Base-by-base conservation (phyloP, 2,329 filamentous ascomycete species). In the Microsporum ferrugineum region DNA sequence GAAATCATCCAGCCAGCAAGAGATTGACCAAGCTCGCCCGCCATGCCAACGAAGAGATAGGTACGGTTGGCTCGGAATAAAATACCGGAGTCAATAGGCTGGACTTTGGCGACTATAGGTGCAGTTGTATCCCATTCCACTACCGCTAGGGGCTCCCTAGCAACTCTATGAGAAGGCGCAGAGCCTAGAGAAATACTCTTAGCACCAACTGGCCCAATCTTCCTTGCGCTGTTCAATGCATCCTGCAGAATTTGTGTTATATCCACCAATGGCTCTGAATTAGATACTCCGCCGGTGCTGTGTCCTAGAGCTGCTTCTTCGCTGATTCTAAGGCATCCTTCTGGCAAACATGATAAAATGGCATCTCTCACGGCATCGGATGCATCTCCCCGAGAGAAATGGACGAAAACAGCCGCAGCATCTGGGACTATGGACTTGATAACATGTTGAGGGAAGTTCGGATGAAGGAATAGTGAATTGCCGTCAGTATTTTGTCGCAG, bases 31-130 rank as follows among this genome's bases (percentile, higher is more conserved):
- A 73, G 58, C 17, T 62, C 65, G 31, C 71, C 70, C 29, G 65
- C 66, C 3, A 71, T 59, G 36, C 72, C 71, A 29, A 71, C 63
- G 5, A 75, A 61, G 29, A 68, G 61, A 60, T 73, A 74, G 1
- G 71, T 71, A 57, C 67, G 70, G 27, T 70, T 45, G 3, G 49
- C 53, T n/a, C 27, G 12, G 38, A 58, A 58, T 14, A 58, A 23
- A 7, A 39, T 23, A 41, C 56, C 56, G 4, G 56, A 29, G 56
- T 58, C 56, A 14, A 58, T 58, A 14, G 56, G 56, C 27, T 58
- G 29, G n/a, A 27, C 51, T 7, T 33, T 34, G 36, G 36, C 56
- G 0, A 27, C 14, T 0, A 58, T 7, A 12, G 36, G 6, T 27
- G 56, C 36, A 36, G 1, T 45, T 12, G 39, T 41, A 39, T 33